Evolutionary conservation across 768 basidiomycete species (phyloP), one percentile per base, ranked within the genome.

Genomic region (Pisolithus albus): DNA sequence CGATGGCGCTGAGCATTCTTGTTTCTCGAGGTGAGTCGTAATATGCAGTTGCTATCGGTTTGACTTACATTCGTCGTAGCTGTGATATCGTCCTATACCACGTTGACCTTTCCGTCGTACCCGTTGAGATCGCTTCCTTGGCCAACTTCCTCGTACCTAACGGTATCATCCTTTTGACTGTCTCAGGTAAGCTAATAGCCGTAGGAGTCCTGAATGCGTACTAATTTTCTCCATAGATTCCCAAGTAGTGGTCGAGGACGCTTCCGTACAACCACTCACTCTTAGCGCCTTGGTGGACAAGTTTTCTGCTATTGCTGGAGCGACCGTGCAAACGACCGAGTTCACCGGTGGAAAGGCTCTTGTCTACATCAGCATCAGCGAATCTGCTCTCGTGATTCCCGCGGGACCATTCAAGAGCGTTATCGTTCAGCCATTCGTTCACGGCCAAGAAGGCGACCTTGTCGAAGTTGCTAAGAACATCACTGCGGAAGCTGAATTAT

Each of bases 361-460:
- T 6, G 23, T 62, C 6, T 62, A 52, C 24, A 54, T 52, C 5
- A 55, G 54, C 39, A 51, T 64, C 8, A 40, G 52, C 6, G 24
- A 53, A 11, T 47, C 62, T 1, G 59, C 54, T 0, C 54, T 64
- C 18, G 24, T 18, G 18, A 48, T 55, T 37, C 55, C 62, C 4
- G 26, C 51, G 3, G 51, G 54, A 23, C 52, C 59, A 1, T 63
- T 59, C 58, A 67, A 60, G 52, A 62, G 57, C 3, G 59, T 66
- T 26, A 55, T 64, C 7, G 45, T 66, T 21, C 60, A 63, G 5
- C 55, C 61, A 1, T 67, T 66, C 32, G 50, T 49, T 43, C 63
- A 66, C 39, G 59, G 61, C 15, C 46, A 47, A 18, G 65, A 66
- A 45, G 63, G 59, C 5, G 56, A 67, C 13, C 56, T 66, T 10